Conservation (phyloP, 2,329 filamentous ascomycete species). For the Lojkania enalia region DNA sequence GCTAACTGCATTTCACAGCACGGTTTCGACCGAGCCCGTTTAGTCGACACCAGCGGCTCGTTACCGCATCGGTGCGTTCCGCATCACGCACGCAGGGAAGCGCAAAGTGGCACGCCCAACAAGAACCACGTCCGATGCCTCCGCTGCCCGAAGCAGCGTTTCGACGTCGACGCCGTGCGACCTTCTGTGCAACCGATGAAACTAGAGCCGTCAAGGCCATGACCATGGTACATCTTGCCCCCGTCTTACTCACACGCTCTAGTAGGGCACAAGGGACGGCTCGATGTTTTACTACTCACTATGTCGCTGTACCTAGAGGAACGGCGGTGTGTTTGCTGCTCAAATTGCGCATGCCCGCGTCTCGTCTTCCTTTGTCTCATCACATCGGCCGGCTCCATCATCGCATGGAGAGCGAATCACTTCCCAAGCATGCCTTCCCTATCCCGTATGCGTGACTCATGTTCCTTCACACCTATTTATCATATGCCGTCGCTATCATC, state of each 20-base stretch:
- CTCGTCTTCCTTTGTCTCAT: constrained; percentile 9
- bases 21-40: constrained; percentile 17
- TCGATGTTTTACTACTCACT: too few relatives aligned
- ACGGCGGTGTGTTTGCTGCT: constrained; percentile 22
- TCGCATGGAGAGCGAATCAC: constrained; percentile 12
- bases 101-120: not conserved
- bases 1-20: constrained; percentile 24
- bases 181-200: not conserved
- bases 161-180: not conserved
- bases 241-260: too few relatives aligned
- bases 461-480: not conserved
- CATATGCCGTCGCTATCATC: not conserved
- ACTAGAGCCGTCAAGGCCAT: constrained; percentile 2
- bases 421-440: not conserved
- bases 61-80: constrained; percentile 28
- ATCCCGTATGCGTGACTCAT: constrained; percentile 12
- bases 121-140: not conserved
- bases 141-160: not conserved
- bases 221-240: too few relatives aligned
- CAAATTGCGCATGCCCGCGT: constrained; percentile 20
- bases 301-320: constrained; percentile 1
- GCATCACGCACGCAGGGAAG: constrained; percentile 5
- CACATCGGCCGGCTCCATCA: constrained; percentile 20
- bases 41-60: constrained; percentile 21
- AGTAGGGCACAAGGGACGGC: too few relatives aligned